Conservation (phyloP, 2,329 filamentous ascomycete species). For the Microdochium nivale region DNA sequence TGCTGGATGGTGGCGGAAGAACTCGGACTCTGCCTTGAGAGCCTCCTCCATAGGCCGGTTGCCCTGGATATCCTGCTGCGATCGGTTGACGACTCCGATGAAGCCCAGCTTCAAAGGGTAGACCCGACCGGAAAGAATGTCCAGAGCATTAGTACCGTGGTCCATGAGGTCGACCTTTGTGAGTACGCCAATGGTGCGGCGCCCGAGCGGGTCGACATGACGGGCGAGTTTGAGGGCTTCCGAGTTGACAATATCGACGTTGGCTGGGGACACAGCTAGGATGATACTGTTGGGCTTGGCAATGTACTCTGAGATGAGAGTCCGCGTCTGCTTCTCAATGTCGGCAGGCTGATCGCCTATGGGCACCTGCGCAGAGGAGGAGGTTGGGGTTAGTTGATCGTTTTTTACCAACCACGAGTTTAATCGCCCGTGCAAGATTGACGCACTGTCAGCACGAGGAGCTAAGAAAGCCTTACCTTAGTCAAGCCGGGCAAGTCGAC, state of each 20-base stretch:
- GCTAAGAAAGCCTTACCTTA: constrained; percentile 50
- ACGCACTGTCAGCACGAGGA: not conserved
- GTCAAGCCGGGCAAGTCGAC: constrained; percentile 94
- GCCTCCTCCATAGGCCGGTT: constrained; percentile 94
- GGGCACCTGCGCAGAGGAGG: constrained; percentile 53
- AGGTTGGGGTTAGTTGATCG: constrained; percentile 6
- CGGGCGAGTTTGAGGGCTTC: constrained; percentile 94
- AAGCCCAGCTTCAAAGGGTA: constrained; percentile 96
- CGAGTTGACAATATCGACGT: constrained; percentile 97
- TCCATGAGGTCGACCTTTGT: constrained; percentile 99
- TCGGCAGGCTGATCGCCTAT: constrained; percentile 96
- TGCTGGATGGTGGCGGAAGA: constrained; percentile 94
- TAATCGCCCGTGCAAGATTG: not conserved
- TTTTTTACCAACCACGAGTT: not conserved
- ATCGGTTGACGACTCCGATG: constrained; percentile 95
- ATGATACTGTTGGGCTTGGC: constrained; percentile 98
- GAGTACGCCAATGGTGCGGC: constrained; percentile 90
- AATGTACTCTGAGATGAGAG: constrained; percentile 95
- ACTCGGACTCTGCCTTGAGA: constrained; percentile 80
- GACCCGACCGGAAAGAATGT: constrained; percentile 93
- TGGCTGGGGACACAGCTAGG: constrained; percentile 90
- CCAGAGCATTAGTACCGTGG: constrained; percentile 93
- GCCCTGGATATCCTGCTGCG: constrained; percentile 94
- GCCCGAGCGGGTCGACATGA: constrained; percentile 90
- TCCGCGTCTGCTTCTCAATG: constrained; percentile 97